A percentile compares a stretch with the other conserved stretches of the same genome.
Conservation (phyloP, 495 filamentous ascomycete species). For the Penicillium odoratum region DNA sequence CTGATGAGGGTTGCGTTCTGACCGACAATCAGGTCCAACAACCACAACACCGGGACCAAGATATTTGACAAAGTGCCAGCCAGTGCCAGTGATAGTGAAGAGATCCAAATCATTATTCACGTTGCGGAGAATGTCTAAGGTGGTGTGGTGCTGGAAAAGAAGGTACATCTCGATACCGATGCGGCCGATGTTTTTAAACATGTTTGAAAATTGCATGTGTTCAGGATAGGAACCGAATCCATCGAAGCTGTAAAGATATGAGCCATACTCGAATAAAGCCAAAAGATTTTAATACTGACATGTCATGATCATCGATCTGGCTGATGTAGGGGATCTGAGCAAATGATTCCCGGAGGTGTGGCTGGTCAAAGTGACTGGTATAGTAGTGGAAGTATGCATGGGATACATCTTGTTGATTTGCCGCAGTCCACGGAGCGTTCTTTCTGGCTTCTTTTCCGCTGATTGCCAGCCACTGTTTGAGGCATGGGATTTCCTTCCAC, state of each 20-base stretch:
- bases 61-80: slow-evolving; percentile 98
- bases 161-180: slow-evolving; percentile 99
- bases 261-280: slow-evolving; percentile 17
- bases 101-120: slow-evolving; percentile 83
- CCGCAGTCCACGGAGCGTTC: slow-evolving; percentile 85
- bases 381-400: slow-evolving; percentile 99
- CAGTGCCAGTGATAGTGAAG: slow-evolving; percentile 94
- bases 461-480: slow-evolving; percentile 92
- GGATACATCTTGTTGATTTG: slow-evolving; percentile 89
- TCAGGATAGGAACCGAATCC: slow-evolving; percentile 97
- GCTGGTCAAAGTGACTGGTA: slow-evolving; percentile 95
- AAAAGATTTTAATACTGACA: slow-evolving; percentile 61
- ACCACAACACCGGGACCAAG: slow-evolving; percentile 89
- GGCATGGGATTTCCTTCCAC: slow-evolving; percentile 90
- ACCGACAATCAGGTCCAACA: slow-evolving; percentile 86
- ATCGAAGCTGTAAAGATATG: slow-evolving; percentile 67
- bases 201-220: slow-evolving; percentile 95
- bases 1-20: slow-evolving; percentile 84
- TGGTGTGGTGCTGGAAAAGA: slow-evolving; percentile 98
- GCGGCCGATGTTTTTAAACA: slow-evolving; percentile 97
- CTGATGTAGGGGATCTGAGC: slow-evolving; percentile 95
- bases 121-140: slow-evolving; percentile 86
- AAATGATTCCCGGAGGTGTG: slow-evolving; percentile 88
- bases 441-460: slow-evolving; percentile 89
- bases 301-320: slow-evolving; percentile 95